phyloP scores from a whole-genome alignment of 345 rosid species.

The Tarenaya hassleriana region DNA sequence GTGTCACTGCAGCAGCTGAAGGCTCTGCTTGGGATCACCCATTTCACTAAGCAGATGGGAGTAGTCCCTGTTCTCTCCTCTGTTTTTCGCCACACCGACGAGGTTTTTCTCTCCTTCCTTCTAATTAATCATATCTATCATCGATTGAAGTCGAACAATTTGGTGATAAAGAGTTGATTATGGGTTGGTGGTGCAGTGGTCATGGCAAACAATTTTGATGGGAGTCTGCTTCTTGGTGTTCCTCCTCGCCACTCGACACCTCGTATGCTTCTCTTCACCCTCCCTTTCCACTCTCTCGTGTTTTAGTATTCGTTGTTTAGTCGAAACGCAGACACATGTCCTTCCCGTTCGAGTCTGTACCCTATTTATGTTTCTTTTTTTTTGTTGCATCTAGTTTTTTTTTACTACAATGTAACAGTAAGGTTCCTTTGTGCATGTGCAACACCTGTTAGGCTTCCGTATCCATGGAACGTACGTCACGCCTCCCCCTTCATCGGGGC shows the following conservation, averaged over 20 bases:
- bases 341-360: too few species aligned
- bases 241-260: slow-evolving; percentile 64
- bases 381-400: too few species aligned
- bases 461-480: too few species aligned
- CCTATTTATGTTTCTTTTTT: too few species aligned
- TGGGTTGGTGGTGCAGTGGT: slow-evolving; percentile 51
- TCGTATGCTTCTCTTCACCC: slow-evolving; percentile 42
- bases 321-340: too few species aligned
- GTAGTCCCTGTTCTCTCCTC: slow-evolving; percentile 76
- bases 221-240: slow-evolving; percentile 71
- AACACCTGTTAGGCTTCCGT: slow-evolving; percentile 7
- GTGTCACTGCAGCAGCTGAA: slow-evolving; percentile 94
- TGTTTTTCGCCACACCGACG: slow-evolving; percentile 60
- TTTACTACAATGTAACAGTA: too few species aligned
- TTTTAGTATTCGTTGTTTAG: not conserved
- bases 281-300: not conserved
- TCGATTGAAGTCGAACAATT: not conserved
- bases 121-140: not conserved
- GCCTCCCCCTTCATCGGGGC: too few species aligned
- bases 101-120: slow-evolving; percentile 41
- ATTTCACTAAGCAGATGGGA: slow-evolving; percentile 82
- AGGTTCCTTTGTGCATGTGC: slow-evolving; percentile 21
- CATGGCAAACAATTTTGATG: slow-evolving; percentile 93
- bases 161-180: not conserved
- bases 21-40: slow-evolving; percentile 81